Evolutionary conservation across 768 basidiomycete species (phyloP), one percentile per base, ranked within the genome.

Genomic region (Tricholoma bakamatsutake): DNA sequence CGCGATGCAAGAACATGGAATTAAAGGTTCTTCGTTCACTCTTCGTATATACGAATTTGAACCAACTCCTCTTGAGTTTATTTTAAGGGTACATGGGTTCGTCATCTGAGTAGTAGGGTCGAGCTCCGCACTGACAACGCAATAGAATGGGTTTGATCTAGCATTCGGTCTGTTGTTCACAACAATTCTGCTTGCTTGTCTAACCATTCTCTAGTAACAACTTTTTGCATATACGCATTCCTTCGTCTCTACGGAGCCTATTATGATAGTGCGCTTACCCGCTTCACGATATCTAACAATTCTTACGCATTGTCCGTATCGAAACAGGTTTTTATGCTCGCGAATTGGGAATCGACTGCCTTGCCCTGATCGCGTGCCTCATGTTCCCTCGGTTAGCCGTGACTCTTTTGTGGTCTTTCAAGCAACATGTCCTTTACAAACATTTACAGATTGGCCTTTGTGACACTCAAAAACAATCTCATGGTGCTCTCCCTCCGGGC

Each of bases 1-100:
- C 18, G 88, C 93, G 3, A 93, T 96, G 86, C 91, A 97, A 67
- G 94, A 98, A 67, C 93, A 93, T 66, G 95, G 94, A 4, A 84
- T 98, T 48, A 85, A 80, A 81, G 91, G 94, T 89, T 43, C 39
- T 66, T 21, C 6, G 9, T 47, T 49, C 17, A 21, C 15, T n/a
- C 15, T 35, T 8, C 1, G 5, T 6, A 15, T 13, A 15, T 28
- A 8, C 7, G 21, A 5, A 10, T n/a, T 11, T 40, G 18, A 34
- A 13, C 13, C 34, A 31, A 60, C 65, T 46, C 54, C 11, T 53
- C 24, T 17, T 47, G 40, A 90, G 89, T 91, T 9, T 91, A 86
- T 69, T 89, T 88, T 71, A 90, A 85, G 64, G 89, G 89, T 24
- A 91, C 89, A 37, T 91, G 89, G 88, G 88, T 88, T 61, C 50